Conservation (phyloP, 495 filamentous ascomycete genomes). For the Hypoxylon subgilvum region DNA sequence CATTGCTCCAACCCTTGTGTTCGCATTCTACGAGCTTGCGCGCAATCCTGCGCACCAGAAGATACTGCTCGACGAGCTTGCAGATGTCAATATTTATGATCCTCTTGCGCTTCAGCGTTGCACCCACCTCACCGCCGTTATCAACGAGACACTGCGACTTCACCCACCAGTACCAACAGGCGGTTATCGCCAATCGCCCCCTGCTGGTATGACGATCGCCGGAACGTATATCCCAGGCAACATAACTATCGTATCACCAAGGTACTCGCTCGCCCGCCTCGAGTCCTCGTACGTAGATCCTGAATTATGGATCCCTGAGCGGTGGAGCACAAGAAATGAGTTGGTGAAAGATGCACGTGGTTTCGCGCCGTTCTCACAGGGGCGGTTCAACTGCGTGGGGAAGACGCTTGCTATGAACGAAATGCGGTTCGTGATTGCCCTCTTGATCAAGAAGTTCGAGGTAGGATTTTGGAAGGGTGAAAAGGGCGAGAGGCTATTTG, state of each 20-base stretch:
- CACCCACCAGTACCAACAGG: slow-evolving; percentile 50
- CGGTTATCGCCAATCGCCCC: slow-evolving; percentile 46
- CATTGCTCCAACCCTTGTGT: slow-evolving; percentile 44
- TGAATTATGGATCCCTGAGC: slow-evolving; percentile 58
- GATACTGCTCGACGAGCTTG: slow-evolving; percentile 42
- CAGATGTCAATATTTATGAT: slow-evolving; percentile 32
- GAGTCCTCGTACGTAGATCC: slow-evolving; percentile 47
- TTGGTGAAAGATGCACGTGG: slow-evolving; percentile 51
- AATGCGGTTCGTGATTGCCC: slow-evolving; percentile 51
- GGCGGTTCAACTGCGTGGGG: slow-evolving; percentile 56
- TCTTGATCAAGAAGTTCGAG: slow-evolving; percentile 52
- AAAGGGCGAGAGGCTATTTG: slow-evolving; percentile 43
- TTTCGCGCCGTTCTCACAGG: slow-evolving; percentile 59
- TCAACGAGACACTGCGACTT: slow-evolving; percentile 61
- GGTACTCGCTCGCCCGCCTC: slow-evolving; percentile 47
- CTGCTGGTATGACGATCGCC: slow-evolving; percentile 52
- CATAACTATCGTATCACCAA: slow-evolving; percentile 34
- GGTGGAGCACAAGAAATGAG: slow-evolving; percentile 55
- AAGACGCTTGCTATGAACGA: slow-evolving; percentile 60
- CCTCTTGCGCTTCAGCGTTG: slow-evolving; percentile 18
- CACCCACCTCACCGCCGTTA: slow-evolving; percentile 51
- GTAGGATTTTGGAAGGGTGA: slow-evolving; percentile 52
- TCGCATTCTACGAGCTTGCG: slow-evolving; percentile 51
- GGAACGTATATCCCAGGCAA: slow-evolving; percentile 54
- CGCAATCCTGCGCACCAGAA: slow-evolving; percentile 40